Evolutionary conservation across 768 basidiomycete species (phyloP), one percentile per base, ranked within the genome.

Genomic region (Lactarius hatsudake): DNA sequence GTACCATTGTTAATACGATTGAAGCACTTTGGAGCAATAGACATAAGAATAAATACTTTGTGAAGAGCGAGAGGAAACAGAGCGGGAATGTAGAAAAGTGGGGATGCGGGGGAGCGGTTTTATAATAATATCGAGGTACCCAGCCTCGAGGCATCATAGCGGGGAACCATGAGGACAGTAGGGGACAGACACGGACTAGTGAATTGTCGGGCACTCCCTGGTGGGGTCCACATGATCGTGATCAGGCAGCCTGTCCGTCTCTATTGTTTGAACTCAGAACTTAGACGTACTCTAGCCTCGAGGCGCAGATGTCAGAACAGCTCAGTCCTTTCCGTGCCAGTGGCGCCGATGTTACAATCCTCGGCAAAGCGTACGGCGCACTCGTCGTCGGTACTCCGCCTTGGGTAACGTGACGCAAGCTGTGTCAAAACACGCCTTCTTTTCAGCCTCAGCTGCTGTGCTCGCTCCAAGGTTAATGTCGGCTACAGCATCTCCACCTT

Each of bases 31-130:
- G 8, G 57, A 56, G 36, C 18, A 63, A 63, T 15, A 43, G 10
- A 38, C 67, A 68, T 68, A 60, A 9, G 54, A 59, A 67, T 63
- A 67, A 62, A 55, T 55, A 63, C 63, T 55, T 60, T 59, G 32
- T 5, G 28, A 55, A 40, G 18, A 59, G 15, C 8, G 18, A n/a
- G 26, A 13, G 17, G 1, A 20, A n/a, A 34, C 42, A 12, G 8
- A 18, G 42, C 42, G 36, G 57, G 26, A 42, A 45, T 36, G 59
- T 1, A 10, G 66, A 38, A 55, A 30, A 20, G 62, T 28, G 53
- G 65, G 62, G 51, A 34, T 54, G 57, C 20, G 62, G 51, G 61
- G 51, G 6, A 4, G 51, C 23, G 57, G 13, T 54, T 61, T 63
- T 59, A 59, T 64, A 58, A 28, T 28, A 23, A n/a, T 40, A 12